phyloP scores from a whole-genome alignment of 75 land plant genomes.

The Pseudotsuga menziesii region DNA sequence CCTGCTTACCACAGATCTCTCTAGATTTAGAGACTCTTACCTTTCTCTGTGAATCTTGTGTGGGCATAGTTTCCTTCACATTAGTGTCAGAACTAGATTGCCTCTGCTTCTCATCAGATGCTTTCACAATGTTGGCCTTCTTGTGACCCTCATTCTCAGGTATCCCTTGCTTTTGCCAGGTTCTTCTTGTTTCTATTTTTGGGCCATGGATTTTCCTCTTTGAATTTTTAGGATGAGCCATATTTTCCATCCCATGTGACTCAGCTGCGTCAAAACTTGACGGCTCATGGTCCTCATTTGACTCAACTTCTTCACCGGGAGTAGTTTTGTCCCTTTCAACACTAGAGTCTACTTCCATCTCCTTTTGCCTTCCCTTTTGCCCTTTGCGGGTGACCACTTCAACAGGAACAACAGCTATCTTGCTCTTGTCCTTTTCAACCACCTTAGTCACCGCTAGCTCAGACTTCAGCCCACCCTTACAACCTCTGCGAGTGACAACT shows the following conservation, averaged over 20 bases:
- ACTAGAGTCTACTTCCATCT: neutral
- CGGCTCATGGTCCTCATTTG: neutral
- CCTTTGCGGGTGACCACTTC: neutral
- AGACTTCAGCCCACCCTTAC: neutral
- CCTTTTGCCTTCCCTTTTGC: neutral
- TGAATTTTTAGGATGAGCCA: neutral
- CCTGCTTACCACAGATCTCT: neutral
- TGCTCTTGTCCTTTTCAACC: neutral
- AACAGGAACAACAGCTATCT: neutral
- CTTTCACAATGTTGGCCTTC: neutral
- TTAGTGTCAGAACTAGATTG: neutral
- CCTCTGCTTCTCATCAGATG: neutral
- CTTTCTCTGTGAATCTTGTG: neutral
- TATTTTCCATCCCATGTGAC: neutral
- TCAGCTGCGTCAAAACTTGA: neutral
- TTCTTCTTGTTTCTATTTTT: constrained; percentile 2
- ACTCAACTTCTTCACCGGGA: neutral
- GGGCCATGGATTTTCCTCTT: neutral
- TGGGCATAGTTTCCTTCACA: neutral
- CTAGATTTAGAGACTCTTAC: neutral
- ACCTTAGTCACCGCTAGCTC: neutral
- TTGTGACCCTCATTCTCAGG: neutral
- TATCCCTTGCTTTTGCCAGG: neutral
- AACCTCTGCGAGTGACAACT: neutral
- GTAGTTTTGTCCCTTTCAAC: neutral